Conservation (phyloP, 1,284 basidiomycete genomes). For the Coniferiporia sulphurascens region DNA sequence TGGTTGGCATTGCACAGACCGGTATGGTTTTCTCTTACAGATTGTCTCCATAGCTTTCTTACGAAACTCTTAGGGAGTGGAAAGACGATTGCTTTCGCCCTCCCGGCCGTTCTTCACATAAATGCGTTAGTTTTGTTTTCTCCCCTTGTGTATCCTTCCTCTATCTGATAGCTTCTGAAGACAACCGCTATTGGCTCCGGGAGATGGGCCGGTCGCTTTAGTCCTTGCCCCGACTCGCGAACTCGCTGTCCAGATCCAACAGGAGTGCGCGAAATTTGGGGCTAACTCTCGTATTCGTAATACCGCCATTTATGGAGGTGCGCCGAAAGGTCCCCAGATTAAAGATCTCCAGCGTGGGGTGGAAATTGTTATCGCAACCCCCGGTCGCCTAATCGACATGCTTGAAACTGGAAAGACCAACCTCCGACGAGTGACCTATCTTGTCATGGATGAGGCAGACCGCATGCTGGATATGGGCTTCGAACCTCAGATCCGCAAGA, state of each 20-base stretch:
- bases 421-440: conserved; percentile 91
- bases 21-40: conserved; percentile 35
- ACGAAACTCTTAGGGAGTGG: conserved; percentile 47
- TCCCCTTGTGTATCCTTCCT: conserved; percentile 9
- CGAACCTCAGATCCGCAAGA: conserved; percentile 99
- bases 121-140: conserved; percentile 69
- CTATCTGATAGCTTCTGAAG: conserved; percentile 33
- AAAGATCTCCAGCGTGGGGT: conserved; percentile 96
- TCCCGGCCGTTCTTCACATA: conserved; percentile 99
- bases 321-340: conserved; percentile 97
- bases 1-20: conserved; percentile 95
- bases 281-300: conserved; percentile 96
- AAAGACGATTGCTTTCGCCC: conserved; percentile 96
- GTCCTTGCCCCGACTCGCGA: conserved; percentile 98
- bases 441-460: conserved; percentile 99
- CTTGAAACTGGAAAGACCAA: conserved; percentile 95
- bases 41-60: not conserved
- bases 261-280: conserved; percentile 88
- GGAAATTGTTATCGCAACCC: conserved; percentile 93
- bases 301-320: conserved; percentile 97
- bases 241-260: conserved; percentile 97
- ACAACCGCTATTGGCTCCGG: conserved; percentile 89
- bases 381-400: conserved; percentile 91
- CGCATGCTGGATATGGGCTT: conserved; percentile 99
- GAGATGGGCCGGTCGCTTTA: conserved; percentile 95